Evolutionary conservation across 805 yeast species (phyloP).

Genomic region (Myxozyma monticola): DNA sequence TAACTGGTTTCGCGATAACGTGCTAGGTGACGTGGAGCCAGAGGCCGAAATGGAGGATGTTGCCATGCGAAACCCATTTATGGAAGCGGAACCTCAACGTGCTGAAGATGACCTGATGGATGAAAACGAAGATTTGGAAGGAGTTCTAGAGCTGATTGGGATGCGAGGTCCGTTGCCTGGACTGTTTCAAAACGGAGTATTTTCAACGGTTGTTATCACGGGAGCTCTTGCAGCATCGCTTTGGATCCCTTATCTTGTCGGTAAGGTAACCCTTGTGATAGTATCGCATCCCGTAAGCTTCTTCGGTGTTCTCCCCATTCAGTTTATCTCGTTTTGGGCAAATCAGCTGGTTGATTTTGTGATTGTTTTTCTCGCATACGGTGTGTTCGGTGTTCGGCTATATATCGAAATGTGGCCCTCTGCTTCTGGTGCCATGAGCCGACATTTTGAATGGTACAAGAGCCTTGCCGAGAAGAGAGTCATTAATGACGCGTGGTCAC

Average conservation of each 20-base stretch:
- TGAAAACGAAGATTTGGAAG: constrained; percentile 33
- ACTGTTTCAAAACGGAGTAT: constrained; percentile 30
- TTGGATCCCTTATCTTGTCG: constrained; percentile 34
- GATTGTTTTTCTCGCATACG: constrained; percentile 8
- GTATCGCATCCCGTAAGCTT: constrained; percentile 19
- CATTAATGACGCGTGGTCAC: constrained; percentile 6
- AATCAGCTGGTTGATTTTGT: constrained; percentile 20
- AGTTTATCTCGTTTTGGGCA: constrained; percentile 13
- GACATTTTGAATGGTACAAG: constrained; percentile 2
- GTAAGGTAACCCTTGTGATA: constrained; percentile 25
- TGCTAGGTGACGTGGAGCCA: constrained; percentile 4
- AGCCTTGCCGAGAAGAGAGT: constrained; percentile 9
- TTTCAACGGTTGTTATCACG: constrained; percentile 28
- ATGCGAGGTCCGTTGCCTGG: constrained; percentile 32
- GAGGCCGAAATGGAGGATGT: constrained; percentile 9
- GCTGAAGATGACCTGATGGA: constrained; percentile 18
- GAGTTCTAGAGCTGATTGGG: constrained; percentile 36
- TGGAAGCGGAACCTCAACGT: background rate
- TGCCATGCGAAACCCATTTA: too few species aligned
- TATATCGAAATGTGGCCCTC: constrained; percentile 1
- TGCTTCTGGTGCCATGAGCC: background rate
- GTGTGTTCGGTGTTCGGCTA: background rate
- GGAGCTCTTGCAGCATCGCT: constrained; percentile 24
- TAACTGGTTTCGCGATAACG: constrained; percentile 18
- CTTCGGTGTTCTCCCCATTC: constrained; percentile 13